These are phyloP conservation scores for Entomortierella parvispora DNA, from an alignment of 192 early-diverging fungal genomes.

Conservation along the genomic window DNA sequence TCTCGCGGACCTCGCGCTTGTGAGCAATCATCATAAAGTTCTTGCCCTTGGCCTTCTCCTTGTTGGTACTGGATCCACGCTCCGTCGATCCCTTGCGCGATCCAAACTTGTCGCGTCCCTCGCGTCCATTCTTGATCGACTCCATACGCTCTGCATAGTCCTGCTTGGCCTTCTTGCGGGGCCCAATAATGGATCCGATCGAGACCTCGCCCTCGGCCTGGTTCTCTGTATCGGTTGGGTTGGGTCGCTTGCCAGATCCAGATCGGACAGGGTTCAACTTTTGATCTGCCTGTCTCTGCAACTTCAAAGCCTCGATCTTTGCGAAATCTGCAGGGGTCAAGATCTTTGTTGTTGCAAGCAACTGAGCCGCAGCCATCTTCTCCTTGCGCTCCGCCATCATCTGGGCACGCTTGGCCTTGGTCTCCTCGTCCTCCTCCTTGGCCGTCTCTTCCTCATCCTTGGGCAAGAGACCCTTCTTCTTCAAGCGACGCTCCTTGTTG, in stretches of 20 bases:
- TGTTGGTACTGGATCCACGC: constrained; percentile 83
- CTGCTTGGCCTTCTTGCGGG: constrained; percentile 84
- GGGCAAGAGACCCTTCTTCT: constrained; percentile 53
- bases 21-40: constrained; percentile 95
- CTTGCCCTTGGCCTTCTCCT: constrained; percentile 94
- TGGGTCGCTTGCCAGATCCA: constrained; percentile 45
- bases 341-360: constrained; percentile 69
- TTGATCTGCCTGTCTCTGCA: constrained; percentile 68
- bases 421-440: constrained; percentile 56
- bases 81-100: constrained; percentile 88
- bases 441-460: constrained; percentile 53
- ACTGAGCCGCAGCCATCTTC: constrained; percentile 56
- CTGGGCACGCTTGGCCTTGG: constrained; percentile 51
- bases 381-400: constrained; percentile 55
- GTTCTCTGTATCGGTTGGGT: constrained; percentile 24
- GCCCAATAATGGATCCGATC: constrained; percentile 60
- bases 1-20: constrained; percentile 81
- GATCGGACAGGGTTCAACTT: constrained; percentile 39
- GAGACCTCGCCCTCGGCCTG: constrained; percentile 47
- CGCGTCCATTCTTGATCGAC: constrained; percentile 88
- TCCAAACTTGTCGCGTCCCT: constrained; percentile 92
- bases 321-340: constrained; percentile 94
- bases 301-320: constrained; percentile 80
- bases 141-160: constrained; percentile 92
- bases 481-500: constrained; percentile 57